These are phyloP conservation scores for Pestalotiopsis sp. DNA, from an alignment of 2,329 filamentous ascomycete genomes.

Conservation along the genomic window DNA sequence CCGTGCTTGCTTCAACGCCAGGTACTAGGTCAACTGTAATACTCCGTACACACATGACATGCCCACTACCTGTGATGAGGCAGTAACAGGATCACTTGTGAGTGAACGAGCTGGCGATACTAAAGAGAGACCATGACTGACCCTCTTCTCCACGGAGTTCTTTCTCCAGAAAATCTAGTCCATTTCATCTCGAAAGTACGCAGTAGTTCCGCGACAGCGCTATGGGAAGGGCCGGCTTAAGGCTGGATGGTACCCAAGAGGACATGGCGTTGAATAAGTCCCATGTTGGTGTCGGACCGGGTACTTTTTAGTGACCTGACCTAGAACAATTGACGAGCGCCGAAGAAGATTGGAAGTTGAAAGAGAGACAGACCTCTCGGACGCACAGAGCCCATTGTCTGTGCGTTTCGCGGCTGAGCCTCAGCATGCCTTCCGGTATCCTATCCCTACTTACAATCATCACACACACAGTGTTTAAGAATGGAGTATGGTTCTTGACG, in stretches of 20 bases:
- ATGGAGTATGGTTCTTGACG: conserved; percentile 8
- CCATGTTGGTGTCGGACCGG: not conserved
- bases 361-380: conserved; percentile 2
- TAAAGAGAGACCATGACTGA: not conserved
- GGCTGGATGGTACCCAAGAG: not conserved
- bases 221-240: not conserved
- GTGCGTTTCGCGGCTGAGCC: conserved; percentile 24
- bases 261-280: not conserved
- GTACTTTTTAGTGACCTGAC: no score
- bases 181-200: not conserved
- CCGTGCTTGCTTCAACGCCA: conserved; percentile 16
- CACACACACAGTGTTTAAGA: conserved; percentile 10
- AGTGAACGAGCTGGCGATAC: not conserved
- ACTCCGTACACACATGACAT: no score
- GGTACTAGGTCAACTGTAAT: no score
- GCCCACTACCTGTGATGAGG: not conserved
- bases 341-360: not conserved
- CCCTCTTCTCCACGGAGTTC: not conserved
- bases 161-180: not conserved
- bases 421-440: conserved; percentile 14
- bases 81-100: not conserved
- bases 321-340: not conserved
- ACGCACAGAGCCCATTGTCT: conserved; percentile 28
- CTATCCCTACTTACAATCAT: conserved; percentile 18
- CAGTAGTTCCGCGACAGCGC: not conserved